A percentile compares a stretch with the other conserved stretches of the same genome.
Conservation (phyloP, 75 land plant genomes). For the Pinus albicaulis region DNA sequence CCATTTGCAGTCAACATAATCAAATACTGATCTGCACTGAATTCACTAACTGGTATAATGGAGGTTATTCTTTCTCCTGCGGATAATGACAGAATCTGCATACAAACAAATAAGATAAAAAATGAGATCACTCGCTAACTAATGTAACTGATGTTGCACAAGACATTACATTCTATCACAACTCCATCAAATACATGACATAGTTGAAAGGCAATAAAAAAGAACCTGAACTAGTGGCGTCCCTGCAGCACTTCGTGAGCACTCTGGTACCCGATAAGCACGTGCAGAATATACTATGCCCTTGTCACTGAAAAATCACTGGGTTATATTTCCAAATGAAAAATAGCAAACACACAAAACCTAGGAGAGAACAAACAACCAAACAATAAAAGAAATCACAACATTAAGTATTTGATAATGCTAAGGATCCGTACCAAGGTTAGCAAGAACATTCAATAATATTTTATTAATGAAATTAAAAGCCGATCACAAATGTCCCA, state of each 20-base stretch:
- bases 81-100: slow-evolving; percentile 78
- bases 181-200: background rate
- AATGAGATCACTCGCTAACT: background rate
- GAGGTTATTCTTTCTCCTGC: slow-evolving; percentile 97
- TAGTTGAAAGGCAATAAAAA: background rate
- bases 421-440: no score
- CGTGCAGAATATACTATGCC: slow-evolving; percentile 95
- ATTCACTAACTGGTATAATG: slow-evolving; percentile 80
- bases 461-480: no score
- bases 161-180: background rate
- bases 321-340: background rate
- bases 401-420: no score
- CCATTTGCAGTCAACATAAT: slow-evolving; percentile 89
- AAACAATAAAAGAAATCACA: no score
- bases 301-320: slow-evolving; percentile 62
- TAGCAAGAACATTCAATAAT: no score
- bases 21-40: slow-evolving; percentile 74
- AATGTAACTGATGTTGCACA: background rate
- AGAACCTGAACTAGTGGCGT: slow-evolving; percentile 86
- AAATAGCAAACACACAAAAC: background rate
- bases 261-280: slow-evolving; percentile 93
- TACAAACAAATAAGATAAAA: slow-evolving; percentile 5
- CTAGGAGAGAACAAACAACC: no score
- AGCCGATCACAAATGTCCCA: no score
- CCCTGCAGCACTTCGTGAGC: slow-evolving; percentile 89